Conservation (phyloP, 2,329 filamentous ascomycete species). For the Hymenoscyphus albidus region DNA sequence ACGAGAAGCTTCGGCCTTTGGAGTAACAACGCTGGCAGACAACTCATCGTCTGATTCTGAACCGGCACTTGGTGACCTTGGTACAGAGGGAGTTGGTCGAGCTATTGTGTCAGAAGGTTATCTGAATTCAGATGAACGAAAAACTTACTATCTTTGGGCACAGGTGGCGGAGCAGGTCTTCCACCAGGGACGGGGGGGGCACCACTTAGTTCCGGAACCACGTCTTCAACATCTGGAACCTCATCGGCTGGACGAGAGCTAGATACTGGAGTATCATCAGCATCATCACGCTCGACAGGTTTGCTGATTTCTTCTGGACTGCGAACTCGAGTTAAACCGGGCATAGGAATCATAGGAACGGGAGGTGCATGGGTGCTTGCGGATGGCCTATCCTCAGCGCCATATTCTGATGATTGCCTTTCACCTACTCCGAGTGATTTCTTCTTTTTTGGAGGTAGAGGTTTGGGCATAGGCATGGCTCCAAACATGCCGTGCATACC, state of each 20-base stretch:
- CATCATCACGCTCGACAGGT: conserved; percentile 36
- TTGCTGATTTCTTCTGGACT: conserved; percentile 47
- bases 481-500: conserved; percentile 93
- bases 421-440: conserved; percentile 42
- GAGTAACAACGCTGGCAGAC: conserved; percentile 48
- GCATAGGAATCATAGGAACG: conserved; percentile 62
- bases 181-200: conserved; percentile 37
- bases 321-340: conserved; percentile 61
- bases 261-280: conserved; percentile 49
- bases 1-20: conserved; percentile 38
- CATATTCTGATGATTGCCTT: conserved; percentile 43
- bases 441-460: conserved; percentile 53
- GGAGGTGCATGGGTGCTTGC: conserved; percentile 48
- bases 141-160: conserved; percentile 60
- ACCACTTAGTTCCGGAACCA: conserved; percentile 34
- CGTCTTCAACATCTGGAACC: conserved; percentile 53
- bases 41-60: conserved; percentile 89
- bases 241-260: conserved; percentile 42
- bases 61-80: conserved; percentile 66
- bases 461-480: conserved; percentile 58
- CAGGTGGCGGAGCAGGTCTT: conserved; percentile 53
- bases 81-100: conserved; percentile 55
- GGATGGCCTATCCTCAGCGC: conserved; percentile 42
- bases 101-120: conserved; percentile 36
- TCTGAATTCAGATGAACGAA: not conserved